Evolutionary conservation across 2,329 filamentous ascomycete species (phyloP).

Genomic region (Xylariaceae sp.): DNA sequence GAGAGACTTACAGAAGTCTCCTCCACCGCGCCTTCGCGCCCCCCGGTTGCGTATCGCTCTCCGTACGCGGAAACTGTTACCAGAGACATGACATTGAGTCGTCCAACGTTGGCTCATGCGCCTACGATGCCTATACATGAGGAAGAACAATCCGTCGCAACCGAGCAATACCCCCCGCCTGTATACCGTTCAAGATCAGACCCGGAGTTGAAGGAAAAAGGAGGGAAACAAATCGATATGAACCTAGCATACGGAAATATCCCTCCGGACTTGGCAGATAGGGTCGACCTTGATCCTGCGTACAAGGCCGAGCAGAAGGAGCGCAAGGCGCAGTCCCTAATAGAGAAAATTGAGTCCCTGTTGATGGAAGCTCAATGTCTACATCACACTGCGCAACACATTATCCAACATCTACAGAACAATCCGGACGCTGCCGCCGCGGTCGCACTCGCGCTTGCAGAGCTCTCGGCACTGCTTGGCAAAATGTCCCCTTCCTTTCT

Average conservation of each 20-base stretch:
- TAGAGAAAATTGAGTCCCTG: conserved; percentile 74
- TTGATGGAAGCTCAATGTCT: conserved; percentile 87
- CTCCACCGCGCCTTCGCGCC: conserved; percentile 48
- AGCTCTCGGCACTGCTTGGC: conserved; percentile 78
- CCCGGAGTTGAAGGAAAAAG: conserved; percentile 38
- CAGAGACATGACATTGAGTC: conserved; percentile 47
- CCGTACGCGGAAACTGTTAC: conserved; percentile 50
- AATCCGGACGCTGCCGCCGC: conserved; percentile 88
- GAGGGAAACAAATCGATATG: conserved; percentile 72
- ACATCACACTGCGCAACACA: conserved; percentile 80
- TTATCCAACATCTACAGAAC: conserved; percentile 77
- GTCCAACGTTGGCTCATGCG: conserved; percentile 40
- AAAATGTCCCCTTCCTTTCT: conserved; percentile 87
- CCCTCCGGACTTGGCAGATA: conserved; percentile 63
- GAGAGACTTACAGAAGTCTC: conserved; percentile 57
- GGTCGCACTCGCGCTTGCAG: conserved; percentile 87
- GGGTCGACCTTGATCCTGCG: conserved; percentile 42
- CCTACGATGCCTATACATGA: conserved; percentile 32
- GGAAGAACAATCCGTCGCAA: conserved; percentile 10
- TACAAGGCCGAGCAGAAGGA: conserved; percentile 63
- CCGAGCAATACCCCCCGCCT: conserved; percentile 10
- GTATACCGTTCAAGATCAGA: conserved; percentile 46
- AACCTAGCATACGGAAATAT: conserved; percentile 87
- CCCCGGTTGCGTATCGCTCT: conserved; percentile 42
- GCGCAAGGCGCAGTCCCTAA: conserved; percentile 55